Evolutionary conservation across 495 filamentous ascomycete genomes (phyloP).

Genomic region (Articulospora tetracladia): DNA sequence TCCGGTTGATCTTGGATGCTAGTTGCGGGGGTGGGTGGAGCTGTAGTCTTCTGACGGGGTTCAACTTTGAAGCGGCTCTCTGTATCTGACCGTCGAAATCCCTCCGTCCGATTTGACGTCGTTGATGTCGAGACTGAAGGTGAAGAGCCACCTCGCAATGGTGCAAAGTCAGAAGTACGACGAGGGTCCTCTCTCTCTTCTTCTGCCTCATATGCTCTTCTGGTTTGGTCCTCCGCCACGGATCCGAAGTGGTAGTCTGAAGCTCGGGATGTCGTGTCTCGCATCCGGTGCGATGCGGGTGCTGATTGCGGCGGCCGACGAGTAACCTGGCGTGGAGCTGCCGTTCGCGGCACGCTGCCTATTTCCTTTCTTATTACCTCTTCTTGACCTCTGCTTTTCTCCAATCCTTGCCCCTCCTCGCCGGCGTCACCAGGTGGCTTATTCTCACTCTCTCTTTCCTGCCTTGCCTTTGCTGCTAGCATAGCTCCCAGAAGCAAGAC

Average conservation of each 20-base stretch:
- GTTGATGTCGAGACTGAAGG: neutral
- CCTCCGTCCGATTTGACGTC: neutral
- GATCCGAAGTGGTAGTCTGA: too few relatives aligned
- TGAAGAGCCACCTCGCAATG: neutral
- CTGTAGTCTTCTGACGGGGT: neutral
- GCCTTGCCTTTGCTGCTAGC: neutral
- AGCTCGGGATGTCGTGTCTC: too few relatives aligned
- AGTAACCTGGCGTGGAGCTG: too few relatives aligned
- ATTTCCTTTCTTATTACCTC: neutral
- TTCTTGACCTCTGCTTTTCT: neutral
- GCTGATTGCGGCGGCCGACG: too few relatives aligned
- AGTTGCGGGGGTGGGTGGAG: too few relatives aligned
- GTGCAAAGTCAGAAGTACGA: neutral
- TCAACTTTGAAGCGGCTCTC: conserved; percentile 13
- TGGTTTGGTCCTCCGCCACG: too few relatives aligned
- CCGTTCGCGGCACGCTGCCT: neutral
- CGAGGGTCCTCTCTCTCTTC: neutral
- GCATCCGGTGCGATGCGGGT: too few relatives aligned
- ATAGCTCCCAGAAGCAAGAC: neutral
- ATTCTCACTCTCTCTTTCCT: neutral
- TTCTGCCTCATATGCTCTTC: neutral
- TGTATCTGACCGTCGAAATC: neutral
- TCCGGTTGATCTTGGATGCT: too few relatives aligned
- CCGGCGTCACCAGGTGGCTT: too few relatives aligned
- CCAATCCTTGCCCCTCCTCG: neutral